Percentiles rank a stretch among this genome's conserved stretches.
phyloP scores from a whole-genome alignment of 1,284 basidiomycete species.

The Rhodotorula sp. region DNA sequence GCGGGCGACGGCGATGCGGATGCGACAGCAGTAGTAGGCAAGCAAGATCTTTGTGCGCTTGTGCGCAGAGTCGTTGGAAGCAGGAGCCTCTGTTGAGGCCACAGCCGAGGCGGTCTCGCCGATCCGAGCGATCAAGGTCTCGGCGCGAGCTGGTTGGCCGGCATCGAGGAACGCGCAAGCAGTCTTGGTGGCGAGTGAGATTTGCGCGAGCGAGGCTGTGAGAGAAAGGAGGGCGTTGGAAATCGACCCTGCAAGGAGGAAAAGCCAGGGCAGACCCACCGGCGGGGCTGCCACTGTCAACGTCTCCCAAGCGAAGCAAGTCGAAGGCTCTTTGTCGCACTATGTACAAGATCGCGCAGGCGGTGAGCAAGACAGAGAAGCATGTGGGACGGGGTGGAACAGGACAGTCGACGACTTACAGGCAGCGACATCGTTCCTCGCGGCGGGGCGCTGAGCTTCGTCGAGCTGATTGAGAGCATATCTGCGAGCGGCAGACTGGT shows the following conservation, averaged over 20 bases:
- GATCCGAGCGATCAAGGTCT: background rate
- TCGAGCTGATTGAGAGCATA: background rate
- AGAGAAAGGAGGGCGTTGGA: background rate
- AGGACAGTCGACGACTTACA: background rate
- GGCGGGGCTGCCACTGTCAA: background rate
- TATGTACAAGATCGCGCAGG: background rate
- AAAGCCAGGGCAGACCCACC: background rate
- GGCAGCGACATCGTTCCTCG: background rate
- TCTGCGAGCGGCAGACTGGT: slow-evolving; percentile 13
- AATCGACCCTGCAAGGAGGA: background rate
- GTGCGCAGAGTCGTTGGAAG: background rate
- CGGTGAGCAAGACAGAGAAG: background rate
- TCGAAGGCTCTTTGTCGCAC: slow-evolving; percentile 4
- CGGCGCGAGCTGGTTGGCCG: background rate
- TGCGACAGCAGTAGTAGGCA: slow-evolving; percentile 15
- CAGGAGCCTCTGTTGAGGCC: background rate
- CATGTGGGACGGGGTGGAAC: no score
- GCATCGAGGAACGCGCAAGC: slow-evolving; percentile 3
- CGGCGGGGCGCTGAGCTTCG: background rate
- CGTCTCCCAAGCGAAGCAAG: slow-evolving; percentile 15
- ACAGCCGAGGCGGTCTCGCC: background rate
- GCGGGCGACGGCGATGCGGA: background rate
- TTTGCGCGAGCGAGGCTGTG: slow-evolving; percentile 13
- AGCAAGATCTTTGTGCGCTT: slow-evolving; percentile 12
- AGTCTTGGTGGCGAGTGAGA: slow-evolving; percentile 19